These are phyloP conservation scores for cucumber (Cucumis sativus) DNA, from an alignment of 306 rosid genomes.

Conservation along the genomic window DNA sequence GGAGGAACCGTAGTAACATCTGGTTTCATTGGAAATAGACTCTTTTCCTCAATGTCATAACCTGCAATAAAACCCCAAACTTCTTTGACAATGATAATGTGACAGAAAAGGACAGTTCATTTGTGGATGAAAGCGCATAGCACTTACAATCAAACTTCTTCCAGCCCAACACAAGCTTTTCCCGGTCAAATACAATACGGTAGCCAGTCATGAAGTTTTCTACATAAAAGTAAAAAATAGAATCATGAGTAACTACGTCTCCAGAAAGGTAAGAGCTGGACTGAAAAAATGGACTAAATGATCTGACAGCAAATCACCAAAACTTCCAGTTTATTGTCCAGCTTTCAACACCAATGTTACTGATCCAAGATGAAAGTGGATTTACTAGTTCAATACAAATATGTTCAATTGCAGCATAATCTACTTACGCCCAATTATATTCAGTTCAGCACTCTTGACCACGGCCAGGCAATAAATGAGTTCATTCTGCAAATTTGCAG, in stretches of 20 bases:
- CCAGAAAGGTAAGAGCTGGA: constrained; percentile 1
- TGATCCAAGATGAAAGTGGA: constrained; percentile 1
- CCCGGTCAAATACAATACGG: constrained; percentile 76
- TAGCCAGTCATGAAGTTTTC: constrained; percentile 94
- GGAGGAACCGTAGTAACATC: constrained; percentile 49
- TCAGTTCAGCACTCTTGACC: constrained; percentile 62
- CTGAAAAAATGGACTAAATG: background rate
- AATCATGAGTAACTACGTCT: constrained; percentile 2
- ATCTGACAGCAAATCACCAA: background rate
- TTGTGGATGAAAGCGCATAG: constrained; percentile 5
- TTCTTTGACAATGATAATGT: background rate
- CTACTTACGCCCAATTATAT: constrained; percentile 85
- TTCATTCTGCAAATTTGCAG: constrained; percentile 40
- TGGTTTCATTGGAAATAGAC: constrained; percentile 20
- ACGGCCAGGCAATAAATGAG: constrained; percentile 81
- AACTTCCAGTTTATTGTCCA: background rate
- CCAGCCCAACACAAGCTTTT: constrained; percentile 74
- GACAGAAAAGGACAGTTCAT: background rate
- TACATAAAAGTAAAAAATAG: constrained; percentile 27
- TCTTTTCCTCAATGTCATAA: constrained; percentile 49
- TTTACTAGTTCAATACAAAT: background rate
- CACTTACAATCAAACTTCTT: constrained; percentile 65
- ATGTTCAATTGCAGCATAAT: constrained; percentile 9
- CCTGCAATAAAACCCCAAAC: constrained; percentile 34
- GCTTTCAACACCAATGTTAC: background rate